Evolutionary conservation across 108 stramenopile species (phyloP), one percentile per base, ranked within the genome.

Genomic region (Aurantiochytrium sp.): DNA sequence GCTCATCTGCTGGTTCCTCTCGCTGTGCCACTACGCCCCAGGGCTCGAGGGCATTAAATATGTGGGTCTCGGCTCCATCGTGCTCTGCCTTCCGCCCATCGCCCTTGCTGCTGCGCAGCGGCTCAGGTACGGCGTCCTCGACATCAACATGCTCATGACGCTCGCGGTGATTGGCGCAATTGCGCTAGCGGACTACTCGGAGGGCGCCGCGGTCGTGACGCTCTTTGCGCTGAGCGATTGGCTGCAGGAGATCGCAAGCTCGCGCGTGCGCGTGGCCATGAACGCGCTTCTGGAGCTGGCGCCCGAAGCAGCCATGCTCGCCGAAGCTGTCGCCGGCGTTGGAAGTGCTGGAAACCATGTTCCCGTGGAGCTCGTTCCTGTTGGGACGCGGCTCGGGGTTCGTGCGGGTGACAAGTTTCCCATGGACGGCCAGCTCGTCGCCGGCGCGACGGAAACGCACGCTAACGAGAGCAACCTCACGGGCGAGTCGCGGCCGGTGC

Each of bases 71-170:
- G 73, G 3, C 8, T 41, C 73, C 6, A 24, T 81, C 8, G 73
- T n/a, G 12, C 45, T 41, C 45, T 81, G 73, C 45, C 24, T 81
- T 6, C 73, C 73, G 3, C 3, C 39, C 24, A 81, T 81, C 32
- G 42, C 45, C 15, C 15, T 41, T 2, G n/a, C 39, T n/a, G 73
- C 73, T 6, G n/a, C 32, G 73, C 6, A 48, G 42, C 73, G 73
- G 6, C 39, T 81, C 45, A 12, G 42, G 1, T 1, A 48, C 39
- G 39, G 39, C 6, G 45, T 48, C 10, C 92, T 95, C 89, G 95
- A 97, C 92, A 95, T 96, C 34, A 96, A 97, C 89, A 94, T 95
- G 85, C 95, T 97, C 93, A 97, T 97, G 97, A 92, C 95, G 24
- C 89, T 92, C 55, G 96, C 97, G 4, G 95, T 95, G 0, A 55